Conservation (phyloP, 148 eudicot genomes). For the Pharnaceum exiguum region DNA sequence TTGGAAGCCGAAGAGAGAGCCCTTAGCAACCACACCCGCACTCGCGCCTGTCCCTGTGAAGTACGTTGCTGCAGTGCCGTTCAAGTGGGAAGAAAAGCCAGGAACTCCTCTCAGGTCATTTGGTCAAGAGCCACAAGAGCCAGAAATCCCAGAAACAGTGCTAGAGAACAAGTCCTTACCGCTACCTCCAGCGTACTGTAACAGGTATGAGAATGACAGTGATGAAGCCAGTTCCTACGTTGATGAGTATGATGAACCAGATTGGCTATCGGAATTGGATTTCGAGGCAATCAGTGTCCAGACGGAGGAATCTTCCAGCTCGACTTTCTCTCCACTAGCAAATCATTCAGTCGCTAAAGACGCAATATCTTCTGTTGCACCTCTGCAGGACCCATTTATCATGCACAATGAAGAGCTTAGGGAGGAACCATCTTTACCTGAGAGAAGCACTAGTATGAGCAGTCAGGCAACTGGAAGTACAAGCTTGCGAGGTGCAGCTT, state of each 20-base stretch:
- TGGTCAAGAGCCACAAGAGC: conserved; percentile 17
- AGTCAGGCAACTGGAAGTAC: conserved; percentile 43
- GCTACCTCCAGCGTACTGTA: conserved; percentile 28
- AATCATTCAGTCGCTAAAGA: conserved; percentile 23
- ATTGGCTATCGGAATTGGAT: conserved; percentile 39
- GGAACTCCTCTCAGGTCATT: conserved; percentile 73
- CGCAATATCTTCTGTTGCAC: conserved; percentile 29
- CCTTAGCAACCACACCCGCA: not conserved
- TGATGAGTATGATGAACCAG: conserved; percentile 27
- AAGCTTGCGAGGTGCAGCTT: conserved; percentile 56
- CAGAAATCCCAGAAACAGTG: conserved; percentile 4
- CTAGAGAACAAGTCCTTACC: conserved; percentile 22
- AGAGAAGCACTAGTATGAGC: conserved; percentile 29
- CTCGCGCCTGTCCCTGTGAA: conserved; percentile 38
- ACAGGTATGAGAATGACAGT: conserved; percentile 16
- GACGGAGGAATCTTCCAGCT: conserved; percentile 38
- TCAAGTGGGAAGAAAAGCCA: conserved; percentile 87
- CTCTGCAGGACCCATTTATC: conserved; percentile 18
- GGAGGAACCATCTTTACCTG: conserved; percentile 44
- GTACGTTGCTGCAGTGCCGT: conserved; percentile 63
- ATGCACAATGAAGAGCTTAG: conserved; percentile 6
- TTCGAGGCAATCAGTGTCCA: conserved; percentile 27
- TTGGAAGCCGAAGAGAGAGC: conserved; percentile 48
- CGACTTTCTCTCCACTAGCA: conserved; percentile 43
- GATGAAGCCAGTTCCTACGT: conserved; percentile 19